These are phyloP conservation scores for Ceratobasidium sp. DNA, from an alignment of 1,284 basidiomycete species.

Conservation along the genomic window DNA sequence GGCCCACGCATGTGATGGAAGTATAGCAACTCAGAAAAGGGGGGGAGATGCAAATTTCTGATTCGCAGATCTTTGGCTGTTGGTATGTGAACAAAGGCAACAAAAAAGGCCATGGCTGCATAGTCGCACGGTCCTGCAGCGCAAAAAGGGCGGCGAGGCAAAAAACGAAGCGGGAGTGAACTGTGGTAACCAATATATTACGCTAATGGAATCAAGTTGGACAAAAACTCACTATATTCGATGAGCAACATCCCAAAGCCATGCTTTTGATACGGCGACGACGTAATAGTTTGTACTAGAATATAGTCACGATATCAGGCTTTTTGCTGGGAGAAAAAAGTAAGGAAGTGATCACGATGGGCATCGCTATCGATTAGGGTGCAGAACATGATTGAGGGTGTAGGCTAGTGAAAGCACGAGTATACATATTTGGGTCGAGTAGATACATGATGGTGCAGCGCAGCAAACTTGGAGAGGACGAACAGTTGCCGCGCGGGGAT, in stretches of 20 bases:
- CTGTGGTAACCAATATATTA: neutral
- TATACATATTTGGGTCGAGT: slow-evolving; percentile 1
- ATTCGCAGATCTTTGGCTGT: slow-evolving; percentile 10
- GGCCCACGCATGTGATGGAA: slow-evolving; percentile 31
- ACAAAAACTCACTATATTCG: slow-evolving; percentile 85
- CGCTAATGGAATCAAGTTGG: neutral
- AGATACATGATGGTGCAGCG: slow-evolving; percentile 14
- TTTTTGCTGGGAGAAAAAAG: slow-evolving; percentile 99
- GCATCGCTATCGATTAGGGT: slow-evolving; percentile 90
- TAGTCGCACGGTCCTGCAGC: slow-evolving; percentile 1
- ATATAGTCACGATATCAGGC: slow-evolving; percentile 97
- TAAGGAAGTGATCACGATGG: slow-evolving; percentile 85
- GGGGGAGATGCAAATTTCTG: neutral
- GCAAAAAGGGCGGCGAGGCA: slow-evolving; percentile 21
- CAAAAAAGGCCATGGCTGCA: slow-evolving; percentile 32
- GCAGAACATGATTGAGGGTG: slow-evolving; percentile 89
- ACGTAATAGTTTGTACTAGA: slow-evolving; percentile 94
- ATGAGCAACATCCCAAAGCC: slow-evolving; percentile 97
- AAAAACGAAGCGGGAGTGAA: slow-evolving; percentile 25
- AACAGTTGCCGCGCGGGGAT: neutral
- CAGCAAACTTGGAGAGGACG: neutral
- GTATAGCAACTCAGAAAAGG: slow-evolving; percentile 3
- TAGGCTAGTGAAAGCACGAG: slow-evolving; percentile 26
- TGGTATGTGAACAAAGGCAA: neutral
- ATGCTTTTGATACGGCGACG: slow-evolving; percentile 92